phyloP scores from a whole-genome alignment of 768 basidiomycete species.

The Termitomyces sp. region DNA sequence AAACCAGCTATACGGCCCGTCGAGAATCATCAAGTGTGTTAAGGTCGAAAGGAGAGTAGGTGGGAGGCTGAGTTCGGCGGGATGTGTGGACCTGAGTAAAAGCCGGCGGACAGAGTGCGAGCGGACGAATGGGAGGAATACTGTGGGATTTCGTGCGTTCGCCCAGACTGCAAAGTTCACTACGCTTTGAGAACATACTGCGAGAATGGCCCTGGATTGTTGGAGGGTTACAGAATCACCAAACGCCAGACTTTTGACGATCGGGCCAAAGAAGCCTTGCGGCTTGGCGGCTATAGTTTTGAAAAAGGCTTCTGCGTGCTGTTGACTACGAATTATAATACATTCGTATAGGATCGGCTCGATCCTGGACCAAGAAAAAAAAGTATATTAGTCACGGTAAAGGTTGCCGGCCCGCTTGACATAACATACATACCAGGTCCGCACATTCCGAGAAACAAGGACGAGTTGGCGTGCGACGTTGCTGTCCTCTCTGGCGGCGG shows the following conservation, averaged over 20 bases:
- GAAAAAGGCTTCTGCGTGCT: conserved; percentile 17
- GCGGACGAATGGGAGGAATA: conserved; percentile 17
- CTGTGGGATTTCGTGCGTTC: conserved; percentile 13
- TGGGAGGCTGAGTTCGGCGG: conserved; percentile 20
- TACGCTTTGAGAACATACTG: conserved; percentile 12
- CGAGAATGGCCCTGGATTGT: conserved; percentile 17
- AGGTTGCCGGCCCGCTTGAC: neutral
- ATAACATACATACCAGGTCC: conserved; percentile 20
- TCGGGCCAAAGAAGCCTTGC: conserved; percentile 4
- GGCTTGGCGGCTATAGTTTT: conserved; percentile 14
- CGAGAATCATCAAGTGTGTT: conserved; percentile 24
- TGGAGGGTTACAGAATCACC: conserved; percentile 16
- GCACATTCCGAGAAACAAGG: conserved; percentile 21
- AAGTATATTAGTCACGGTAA: neutral
- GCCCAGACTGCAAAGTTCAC: conserved; percentile 16
- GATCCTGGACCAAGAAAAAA: conserved; percentile 14
- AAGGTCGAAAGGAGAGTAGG: conserved; percentile 16
- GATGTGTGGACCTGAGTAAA: conserved; percentile 9
- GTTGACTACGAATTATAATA: conserved; percentile 19
- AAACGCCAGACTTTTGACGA: conserved; percentile 12
- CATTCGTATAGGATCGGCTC: conserved; percentile 26
- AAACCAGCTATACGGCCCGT: conserved; percentile 18
- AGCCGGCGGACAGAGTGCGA: conserved; percentile 11
- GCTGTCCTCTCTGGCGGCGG: conserved; percentile 18
- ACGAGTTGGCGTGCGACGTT: conserved; percentile 18